phyloP scores from a whole-genome alignment of 2,329 filamentous ascomycete genomes.

The Phaeomoniella chlamydospora region DNA sequence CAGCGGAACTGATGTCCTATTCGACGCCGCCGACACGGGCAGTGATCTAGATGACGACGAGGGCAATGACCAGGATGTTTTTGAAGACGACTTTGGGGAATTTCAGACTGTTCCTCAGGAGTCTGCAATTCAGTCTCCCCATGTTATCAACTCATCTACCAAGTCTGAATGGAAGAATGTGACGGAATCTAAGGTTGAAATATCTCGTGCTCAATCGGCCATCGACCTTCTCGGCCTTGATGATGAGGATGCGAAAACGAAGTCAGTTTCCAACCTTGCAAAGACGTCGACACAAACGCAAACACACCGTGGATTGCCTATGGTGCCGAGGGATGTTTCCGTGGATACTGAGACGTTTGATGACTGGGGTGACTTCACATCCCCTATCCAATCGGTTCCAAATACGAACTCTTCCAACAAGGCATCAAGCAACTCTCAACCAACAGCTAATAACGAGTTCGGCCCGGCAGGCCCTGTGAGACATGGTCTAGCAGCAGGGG shows the following conservation, averaged over 20 bases:
- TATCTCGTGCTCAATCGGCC: neutral
- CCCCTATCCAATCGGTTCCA: neutral
- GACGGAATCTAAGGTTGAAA: neutral
- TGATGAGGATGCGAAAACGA: neutral
- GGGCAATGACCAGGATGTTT: slow-evolving; percentile 33
- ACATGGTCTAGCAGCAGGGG: neutral
- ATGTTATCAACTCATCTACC: too few relatives aligned
- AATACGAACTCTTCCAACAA: neutral
- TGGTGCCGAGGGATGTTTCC: neutral
- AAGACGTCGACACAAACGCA: too few relatives aligned
- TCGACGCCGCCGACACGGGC: slow-evolving; percentile 48
- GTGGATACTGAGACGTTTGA: neutral
- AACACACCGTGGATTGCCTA: neutral
- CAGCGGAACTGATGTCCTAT: slow-evolving; percentile 38
- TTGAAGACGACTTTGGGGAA: slow-evolving; percentile 41
- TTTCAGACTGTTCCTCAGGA: slow-evolving; percentile 50
- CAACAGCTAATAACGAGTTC: neutral
- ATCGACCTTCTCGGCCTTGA: slow-evolving; percentile 1
- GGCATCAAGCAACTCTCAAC: neutral
- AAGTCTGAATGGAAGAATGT: neutral
- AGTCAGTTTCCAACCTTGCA: neutral
- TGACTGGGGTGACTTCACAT: slow-evolving; percentile 1
- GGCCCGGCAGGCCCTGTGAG: neutral
- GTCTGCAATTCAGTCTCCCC: too few relatives aligned
- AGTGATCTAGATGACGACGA: slow-evolving; percentile 33